These are phyloP conservation scores for Clitoria ternatea DNA, from an alignment of 306 rosid genomes.

Conservation along the genomic window DNA sequence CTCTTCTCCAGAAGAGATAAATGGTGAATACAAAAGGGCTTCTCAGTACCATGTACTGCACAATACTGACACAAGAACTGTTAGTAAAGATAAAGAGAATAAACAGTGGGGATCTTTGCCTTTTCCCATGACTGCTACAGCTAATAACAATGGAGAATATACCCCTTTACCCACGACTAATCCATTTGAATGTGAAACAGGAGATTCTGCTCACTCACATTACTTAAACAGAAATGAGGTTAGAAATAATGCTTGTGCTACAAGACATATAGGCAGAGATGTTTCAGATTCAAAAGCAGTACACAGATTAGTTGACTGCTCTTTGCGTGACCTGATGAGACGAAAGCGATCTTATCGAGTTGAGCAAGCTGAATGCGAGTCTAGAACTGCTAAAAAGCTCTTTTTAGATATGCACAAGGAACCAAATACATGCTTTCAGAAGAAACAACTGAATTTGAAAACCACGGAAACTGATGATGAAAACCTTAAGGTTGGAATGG, in stretches of 20 bases:
- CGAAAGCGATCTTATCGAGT: constrained; percentile 55
- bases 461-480: constrained; percentile 20
- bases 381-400: constrained; percentile 36
- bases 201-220: constrained; percentile 33
- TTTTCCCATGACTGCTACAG: constrained; percentile 35
- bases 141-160: constrained; percentile 24
- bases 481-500: neutral
- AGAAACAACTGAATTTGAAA: constrained; percentile 31
- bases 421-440: constrained; percentile 26
- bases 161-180: constrained; percentile 14
- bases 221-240: constrained; percentile 27
- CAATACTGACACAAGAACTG: constrained; percentile 29
- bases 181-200: constrained; percentile 28
- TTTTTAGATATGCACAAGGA: constrained; percentile 35
- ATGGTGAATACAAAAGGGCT: constrained; percentile 31
- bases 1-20: constrained; percentile 32
- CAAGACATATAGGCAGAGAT: constrained; percentile 28
- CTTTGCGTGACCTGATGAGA: constrained; percentile 92
- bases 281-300: constrained; percentile 34
- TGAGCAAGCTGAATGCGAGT: constrained; percentile 40
- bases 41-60: constrained; percentile 30
- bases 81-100: constrained; percentile 41
- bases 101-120: constrained; percentile 73
- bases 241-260: constrained; percentile 26
- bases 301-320: constrained; percentile 39